These are phyloP conservation scores for Pseudonectria buxi DNA, from an alignment of 2,329 filamentous ascomycete genomes.

Conservation along the genomic window DNA sequence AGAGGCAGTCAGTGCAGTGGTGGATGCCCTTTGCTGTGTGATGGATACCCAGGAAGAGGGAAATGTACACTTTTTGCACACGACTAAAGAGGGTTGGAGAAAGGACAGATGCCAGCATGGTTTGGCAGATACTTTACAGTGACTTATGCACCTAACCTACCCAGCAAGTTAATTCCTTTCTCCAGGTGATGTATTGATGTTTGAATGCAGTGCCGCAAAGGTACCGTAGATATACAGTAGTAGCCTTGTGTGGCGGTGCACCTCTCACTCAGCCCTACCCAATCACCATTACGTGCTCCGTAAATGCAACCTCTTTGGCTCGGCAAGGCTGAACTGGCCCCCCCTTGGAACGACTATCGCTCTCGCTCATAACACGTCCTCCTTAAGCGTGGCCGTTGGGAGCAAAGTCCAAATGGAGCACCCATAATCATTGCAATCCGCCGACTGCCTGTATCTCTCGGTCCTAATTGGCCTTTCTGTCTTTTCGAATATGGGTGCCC, in stretches of 20 bases:
- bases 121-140: no score
- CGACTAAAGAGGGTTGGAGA: no score
- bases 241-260: conserved; percentile 23
- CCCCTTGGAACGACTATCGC: conserved; percentile 6
- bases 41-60: background rate
- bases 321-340: conserved; percentile 18
- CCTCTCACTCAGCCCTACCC: conserved; percentile 1
- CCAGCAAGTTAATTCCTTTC: no score
- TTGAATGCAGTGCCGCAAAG: background rate
- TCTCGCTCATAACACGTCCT: conserved; percentile 21
- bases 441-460: conserved; percentile 3
- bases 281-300: conserved; percentile 7
- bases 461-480: conserved; percentile 3
- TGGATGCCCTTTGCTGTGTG: no score
- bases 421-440: conserved; percentile 7
- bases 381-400: conserved; percentile 10
- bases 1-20: no score
- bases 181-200: no score
- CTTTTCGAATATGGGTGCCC: conserved; percentile 17
- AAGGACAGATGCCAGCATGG: no score
- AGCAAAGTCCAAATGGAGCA: conserved; percentile 12
- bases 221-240: no score
- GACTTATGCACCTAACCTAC: no score
- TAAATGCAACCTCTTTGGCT: conserved; percentile 15
- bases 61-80: background rate